phyloP scores from a whole-genome alignment of 306 rosid genomes.

The Herpetospermum pedunculosum region DNA sequence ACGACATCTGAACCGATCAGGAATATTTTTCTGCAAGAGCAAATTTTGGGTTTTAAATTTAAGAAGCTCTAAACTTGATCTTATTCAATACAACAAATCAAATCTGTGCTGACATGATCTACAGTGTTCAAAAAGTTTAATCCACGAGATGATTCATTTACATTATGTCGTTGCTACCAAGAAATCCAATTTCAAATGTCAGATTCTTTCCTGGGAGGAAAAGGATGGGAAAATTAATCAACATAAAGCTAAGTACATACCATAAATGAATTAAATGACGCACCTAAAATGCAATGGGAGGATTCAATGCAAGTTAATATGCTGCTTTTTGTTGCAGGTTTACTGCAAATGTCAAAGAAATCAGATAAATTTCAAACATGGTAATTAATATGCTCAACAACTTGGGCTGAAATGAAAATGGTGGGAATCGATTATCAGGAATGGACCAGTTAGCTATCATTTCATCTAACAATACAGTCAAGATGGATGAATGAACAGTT shows the following conservation, averaged over 20 bases:
- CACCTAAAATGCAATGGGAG: neutral
- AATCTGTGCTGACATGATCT: neutral
- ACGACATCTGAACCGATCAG: neutral
- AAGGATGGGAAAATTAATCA: neutral
- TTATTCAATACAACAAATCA: neutral
- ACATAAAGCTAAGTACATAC: neutral
- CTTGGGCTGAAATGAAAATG: neutral
- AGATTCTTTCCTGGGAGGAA: neutral
- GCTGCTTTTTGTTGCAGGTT: neutral
- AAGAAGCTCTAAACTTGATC: neutral
- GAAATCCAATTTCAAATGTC: neutral
- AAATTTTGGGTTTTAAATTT: neutral
- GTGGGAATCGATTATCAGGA: neutral
- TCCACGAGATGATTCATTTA: neutral
- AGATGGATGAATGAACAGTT: neutral
- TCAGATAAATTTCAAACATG: neutral
- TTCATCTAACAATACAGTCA: neutral
- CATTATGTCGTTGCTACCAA: neutral
- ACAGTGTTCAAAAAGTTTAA: neutral
- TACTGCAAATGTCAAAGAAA: neutral
- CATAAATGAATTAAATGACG: neutral
- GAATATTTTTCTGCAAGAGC: neutral
- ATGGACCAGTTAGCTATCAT: neutral
- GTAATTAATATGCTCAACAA: neutral
- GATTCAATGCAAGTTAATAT: constrained; percentile 1